Percentiles rank a stretch among this genome's conserved stretches.
Evolutionary conservation across 495 filamentous ascomycete species (phyloP).

Genomic region (Hypoxylon lienhwacheense): DNA sequence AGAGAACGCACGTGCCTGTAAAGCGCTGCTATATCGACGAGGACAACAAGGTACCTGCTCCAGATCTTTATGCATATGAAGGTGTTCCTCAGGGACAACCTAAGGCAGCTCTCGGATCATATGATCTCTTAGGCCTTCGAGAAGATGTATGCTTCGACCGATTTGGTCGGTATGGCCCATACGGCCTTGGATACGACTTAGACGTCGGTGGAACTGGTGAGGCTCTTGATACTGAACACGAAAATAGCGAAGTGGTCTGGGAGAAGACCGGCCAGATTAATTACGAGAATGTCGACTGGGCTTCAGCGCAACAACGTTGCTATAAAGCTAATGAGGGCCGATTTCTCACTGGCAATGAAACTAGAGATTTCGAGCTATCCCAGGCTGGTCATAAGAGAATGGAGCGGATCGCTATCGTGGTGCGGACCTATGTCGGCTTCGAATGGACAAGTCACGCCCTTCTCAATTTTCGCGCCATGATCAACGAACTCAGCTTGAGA

Average conservation of each 20-base stretch:
- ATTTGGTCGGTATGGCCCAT: conserved; percentile 85
- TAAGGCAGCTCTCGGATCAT: conserved; percentile 77
- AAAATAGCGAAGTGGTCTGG: conserved; percentile 74
- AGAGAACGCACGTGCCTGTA: conserved; percentile 61
- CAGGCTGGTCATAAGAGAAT: conserved; percentile 40
- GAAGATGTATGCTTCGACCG: conserved; percentile 93
- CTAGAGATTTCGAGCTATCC: conserved; percentile 35
- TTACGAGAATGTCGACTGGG: conserved; percentile 74
- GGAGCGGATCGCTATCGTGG: conserved; percentile 68
- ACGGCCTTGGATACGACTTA: conserved; percentile 80
- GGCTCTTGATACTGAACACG: conserved; percentile 74
- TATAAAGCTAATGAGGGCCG: conserved; percentile 67
- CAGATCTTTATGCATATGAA: conserved; percentile 66
- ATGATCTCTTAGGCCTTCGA: conserved; percentile 72
- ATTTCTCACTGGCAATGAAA: conserved; percentile 46
- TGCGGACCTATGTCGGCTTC: conserved; percentile 72
- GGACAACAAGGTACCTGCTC: conserved; percentile 61
- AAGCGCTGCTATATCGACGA: conserved; percentile 75
- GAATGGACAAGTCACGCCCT: conserved; percentile 69
- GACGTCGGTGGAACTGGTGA: conserved; percentile 75
- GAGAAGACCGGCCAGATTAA: conserved; percentile 67
- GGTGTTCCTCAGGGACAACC: conserved; percentile 80
- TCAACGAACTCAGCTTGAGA: conserved; percentile 72
- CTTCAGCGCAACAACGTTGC: conserved; percentile 71
- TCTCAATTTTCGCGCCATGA: conserved; percentile 73